These are phyloP conservation scores for Euphorbia corollata DNA, from an alignment of 441 rosid genomes.

Conservation along the genomic window DNA sequence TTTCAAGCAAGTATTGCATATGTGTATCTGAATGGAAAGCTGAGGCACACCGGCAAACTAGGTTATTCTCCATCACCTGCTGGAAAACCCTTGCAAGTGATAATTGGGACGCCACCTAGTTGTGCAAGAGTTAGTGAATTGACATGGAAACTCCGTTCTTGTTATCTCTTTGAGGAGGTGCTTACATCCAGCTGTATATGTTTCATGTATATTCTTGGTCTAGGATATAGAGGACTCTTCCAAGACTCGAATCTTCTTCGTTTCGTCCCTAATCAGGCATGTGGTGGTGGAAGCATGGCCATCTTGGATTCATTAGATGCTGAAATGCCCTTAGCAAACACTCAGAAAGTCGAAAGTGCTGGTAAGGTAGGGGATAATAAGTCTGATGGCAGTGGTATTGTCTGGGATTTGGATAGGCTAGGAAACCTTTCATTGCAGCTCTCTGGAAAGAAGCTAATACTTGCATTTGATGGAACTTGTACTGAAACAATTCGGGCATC, in stretches of 20 bases:
- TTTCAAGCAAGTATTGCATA: conserved; percentile 98
- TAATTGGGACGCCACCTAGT: conserved; percentile 77
- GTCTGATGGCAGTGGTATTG: conserved; percentile 98
- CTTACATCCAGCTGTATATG: conserved; percentile 94
- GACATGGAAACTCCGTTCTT: conserved; percentile 93
- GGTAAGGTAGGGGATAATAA: conserved; percentile 70
- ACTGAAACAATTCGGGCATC: conserved; percentile 77
- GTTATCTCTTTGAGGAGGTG: conserved; percentile 99
- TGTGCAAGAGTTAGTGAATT: conserved; percentile 79
- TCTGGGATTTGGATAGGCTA: conserved; percentile 96
- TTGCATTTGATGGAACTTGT: conserved; percentile 98
- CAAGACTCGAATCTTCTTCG: conserved; percentile 94
- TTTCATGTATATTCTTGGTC: conserved; percentile 98
- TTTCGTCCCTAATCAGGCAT: conserved; percentile 98
- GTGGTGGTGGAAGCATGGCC: conserved; percentile 99
- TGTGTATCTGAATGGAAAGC: conserved; percentile 96
- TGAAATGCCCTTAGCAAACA: conserved; percentile 58
- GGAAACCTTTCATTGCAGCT: conserved; percentile 84
- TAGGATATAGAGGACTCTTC: conserved; percentile 96
- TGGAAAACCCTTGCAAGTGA: conserved; percentile 96
- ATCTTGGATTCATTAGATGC: conserved; percentile 87
- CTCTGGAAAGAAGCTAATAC: conserved; percentile 95
- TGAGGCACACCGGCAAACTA: conserved; percentile 93
- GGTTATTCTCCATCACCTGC: conserved; percentile 98
- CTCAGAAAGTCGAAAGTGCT: conserved; percentile 63